phyloP scores from a whole-genome alignment of 768 basidiomycete species.

The Mrakia frigida region DNA sequence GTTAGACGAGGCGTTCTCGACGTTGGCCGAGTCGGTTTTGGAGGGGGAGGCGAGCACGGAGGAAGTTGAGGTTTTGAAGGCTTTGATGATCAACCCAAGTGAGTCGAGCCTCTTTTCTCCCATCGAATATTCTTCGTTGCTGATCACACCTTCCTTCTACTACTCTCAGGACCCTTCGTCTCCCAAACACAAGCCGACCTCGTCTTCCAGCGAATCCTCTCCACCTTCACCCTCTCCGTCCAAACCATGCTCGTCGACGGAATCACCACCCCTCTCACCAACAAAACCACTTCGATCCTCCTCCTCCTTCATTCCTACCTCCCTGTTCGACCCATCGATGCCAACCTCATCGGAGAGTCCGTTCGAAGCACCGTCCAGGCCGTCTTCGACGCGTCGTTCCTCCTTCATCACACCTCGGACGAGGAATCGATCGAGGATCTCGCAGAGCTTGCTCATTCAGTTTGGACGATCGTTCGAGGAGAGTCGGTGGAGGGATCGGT shows the following conservation, averaged over 20 bases:
- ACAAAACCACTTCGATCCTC: conserved; percentile 11
- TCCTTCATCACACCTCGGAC: conserved; percentile 8
- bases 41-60: conserved; percentile 15
- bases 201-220: conserved; percentile 12
- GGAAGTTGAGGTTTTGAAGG: conserved; percentile 20
- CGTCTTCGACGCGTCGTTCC: conserved; percentile 17
- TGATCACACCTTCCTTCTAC: neutral
- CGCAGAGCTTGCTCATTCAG: conserved; percentile 5
- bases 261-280: neutral
- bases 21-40: neutral
- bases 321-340: conserved; percentile 15
- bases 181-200: neutral
- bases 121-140: neutral
- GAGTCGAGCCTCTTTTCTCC: neutral
- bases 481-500: neutral
- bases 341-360: neutral
- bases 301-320: conserved; percentile 7
- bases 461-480: neutral
- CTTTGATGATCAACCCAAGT: conserved; percentile 22
- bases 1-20: neutral
- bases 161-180: conserved; percentile 19
- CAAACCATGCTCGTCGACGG: conserved; percentile 14
- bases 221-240: neutral
- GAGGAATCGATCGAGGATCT: neutral
- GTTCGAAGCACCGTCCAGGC: neutral